Evolutionary conservation across 1,284 basidiomycete species (phyloP).

Genomic region (Jaminaea rosea): DNA sequence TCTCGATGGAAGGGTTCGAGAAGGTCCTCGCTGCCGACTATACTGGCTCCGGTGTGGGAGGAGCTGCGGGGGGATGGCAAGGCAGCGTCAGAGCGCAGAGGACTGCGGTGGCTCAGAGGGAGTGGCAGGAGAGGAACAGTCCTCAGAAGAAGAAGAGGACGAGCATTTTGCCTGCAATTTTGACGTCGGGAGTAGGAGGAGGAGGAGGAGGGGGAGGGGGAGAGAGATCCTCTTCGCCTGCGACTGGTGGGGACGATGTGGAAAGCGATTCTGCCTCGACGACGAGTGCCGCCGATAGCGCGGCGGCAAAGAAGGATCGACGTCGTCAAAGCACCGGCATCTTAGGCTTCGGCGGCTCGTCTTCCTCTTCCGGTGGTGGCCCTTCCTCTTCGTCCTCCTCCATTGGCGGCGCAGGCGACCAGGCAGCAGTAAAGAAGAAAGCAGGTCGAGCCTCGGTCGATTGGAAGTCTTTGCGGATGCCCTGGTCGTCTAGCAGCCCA

Average conservation of each 20-base stretch:
- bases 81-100: slow-evolving; percentile 7
- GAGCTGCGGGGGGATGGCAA: slow-evolving; percentile 52
- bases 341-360: neutral
- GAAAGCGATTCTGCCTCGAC: too few relatives aligned
- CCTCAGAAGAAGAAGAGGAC: neutral
- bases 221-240: slow-evolving; percentile 34
- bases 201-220: slow-evolving; percentile 25
- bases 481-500: neutral
- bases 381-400: neutral
- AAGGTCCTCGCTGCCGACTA: slow-evolving; percentile 76
- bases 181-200: neutral
- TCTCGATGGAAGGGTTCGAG: slow-evolving; percentile 85
- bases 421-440: neutral
- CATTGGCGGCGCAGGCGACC: neutral
- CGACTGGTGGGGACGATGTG: too few relatives aligned
- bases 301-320: neutral
- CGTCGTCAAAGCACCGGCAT: neutral
- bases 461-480: neutral
- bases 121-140: slow-evolving; percentile 11
- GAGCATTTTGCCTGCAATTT: slow-evolving; percentile 2
- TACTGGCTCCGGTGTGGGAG: too few relatives aligned
- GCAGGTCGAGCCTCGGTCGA: neutral
- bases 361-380: neutral
- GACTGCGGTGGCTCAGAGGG: slow-evolving; percentile 40
- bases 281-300: too few relatives aligned